Base-by-base conservation (phyloP, 441 rosid genomes). In the Euphorbia schlechtendalii region DNA sequence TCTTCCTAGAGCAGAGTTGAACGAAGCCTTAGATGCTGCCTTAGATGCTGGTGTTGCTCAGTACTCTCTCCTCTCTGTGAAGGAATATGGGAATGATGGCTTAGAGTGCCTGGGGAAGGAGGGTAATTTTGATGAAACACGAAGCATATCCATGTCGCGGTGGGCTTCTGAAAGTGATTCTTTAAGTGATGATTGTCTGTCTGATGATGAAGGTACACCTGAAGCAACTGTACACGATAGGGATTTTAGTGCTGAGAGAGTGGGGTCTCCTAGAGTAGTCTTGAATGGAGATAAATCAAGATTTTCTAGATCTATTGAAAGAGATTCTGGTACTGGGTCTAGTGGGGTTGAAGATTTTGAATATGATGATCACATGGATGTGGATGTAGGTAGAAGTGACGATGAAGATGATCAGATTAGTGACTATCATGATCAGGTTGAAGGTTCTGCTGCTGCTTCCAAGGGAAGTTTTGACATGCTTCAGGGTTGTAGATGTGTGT, bases 101-200 rank as follows among this genome's bases (percentile, higher is more conserved):
- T n/a, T n/a, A n/a, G n/a, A n/a, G n/a, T n/a, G n/a, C n/a, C n/a
- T n/a, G n/a, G n/a, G n/a, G 0, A 45, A 18, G 24, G 22, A 53
- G 7, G 38, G 78, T 20, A 80, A 69, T 25, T 63, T 77, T 67
- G 61, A 65, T 59, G 82, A 69, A 24, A 74, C 73, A 27, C 83
- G 81, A n/a, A 82, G 73, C 75, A 70, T 87, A 64, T 82, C 78
- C 1, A 73, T 67, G 51, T 92, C 96, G 12, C 78, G 96, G 10
- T 92, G 98, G 98, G 93, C 81, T 24, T 79, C 84, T 9, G 83
- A 74, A 32, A 60, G 69, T n/a, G 86, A 80, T 61, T 78, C 82
- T n/a, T 87, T 84, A 0, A 65, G 53, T 38, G 62, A 52, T 49
- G 53, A 24, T 24, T 61, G 57, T n/a, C 3, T 68, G n/a, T 64